Base-by-base conservation (phyloP, 495 filamentous ascomycete genomes). In the Talaromyces adpressus region DNA sequence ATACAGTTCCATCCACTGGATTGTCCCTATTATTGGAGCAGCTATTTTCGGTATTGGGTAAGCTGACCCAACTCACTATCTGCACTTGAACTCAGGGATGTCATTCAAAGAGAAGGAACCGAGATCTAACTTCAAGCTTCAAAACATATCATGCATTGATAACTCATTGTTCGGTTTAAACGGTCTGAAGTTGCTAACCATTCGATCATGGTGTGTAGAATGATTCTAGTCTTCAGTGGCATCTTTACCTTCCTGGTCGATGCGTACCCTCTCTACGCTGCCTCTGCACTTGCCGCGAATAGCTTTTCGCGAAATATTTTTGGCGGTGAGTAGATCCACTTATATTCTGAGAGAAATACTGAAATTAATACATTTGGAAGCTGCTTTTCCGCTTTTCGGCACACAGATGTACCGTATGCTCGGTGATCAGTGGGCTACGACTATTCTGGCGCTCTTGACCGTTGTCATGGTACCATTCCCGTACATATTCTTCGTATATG, bases 231-330 rank as follows among this genome's bases (percentile, higher is more conserved):
- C n/a, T 93, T 89, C 71, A 81, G 80, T 14, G 89, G 89, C 18
- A 80, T 92, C 62, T 93, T 93, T 71, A 92, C 90, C 16, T 93
- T 92, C 73, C 78, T 93, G 51, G 90, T 85, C 51, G 89, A 91
- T 54, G 79, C 82, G 0, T 92, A 91, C 67, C 71, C 71, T 58
- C 70, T 71, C 39, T 76, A 76, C 45, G 72, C 72, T 4, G 74
- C 74, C 0, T 73, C 70, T 2, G 72, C 74, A 0, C 53, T 76
- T 32, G 74, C 74, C 14, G 72, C 72, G 0, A 76, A 76, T 59
- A 70, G 70, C n/a, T 72, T 75, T 51, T 36, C 72, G 53, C 67
- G 71, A 36, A 72, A 67, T 30, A 71, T 71, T 9, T 72, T 72
- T 47, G 74, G 69, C 47, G 74, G 14, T 23, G 39, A 8, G 20